Evolutionary conservation across 2,329 filamentous ascomycete species (phyloP).

Genomic region (Penicillium olsonii): DNA sequence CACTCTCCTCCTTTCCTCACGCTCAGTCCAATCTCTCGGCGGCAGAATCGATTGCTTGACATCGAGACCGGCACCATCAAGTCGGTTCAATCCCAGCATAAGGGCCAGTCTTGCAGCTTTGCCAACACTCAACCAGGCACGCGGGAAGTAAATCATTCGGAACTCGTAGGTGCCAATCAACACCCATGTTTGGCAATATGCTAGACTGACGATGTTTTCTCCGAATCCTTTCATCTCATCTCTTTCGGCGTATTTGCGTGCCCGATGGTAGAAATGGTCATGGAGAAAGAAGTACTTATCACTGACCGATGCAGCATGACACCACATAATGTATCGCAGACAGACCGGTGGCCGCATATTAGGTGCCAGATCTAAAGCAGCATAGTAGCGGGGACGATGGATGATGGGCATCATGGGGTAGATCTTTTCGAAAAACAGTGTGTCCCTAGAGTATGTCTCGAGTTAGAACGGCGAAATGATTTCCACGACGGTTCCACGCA

Average conservation of each 20-base stretch:
- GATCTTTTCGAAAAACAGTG: constrained; percentile 87
- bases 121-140: constrained; percentile 92
- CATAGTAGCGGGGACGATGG: constrained; percentile 82
- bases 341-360: constrained; percentile 82
- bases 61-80: constrained; percentile 80
- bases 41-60: constrained; percentile 89
- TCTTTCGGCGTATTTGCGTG: constrained; percentile 84
- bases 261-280: constrained; percentile 84
- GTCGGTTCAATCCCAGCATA: constrained; percentile 89
- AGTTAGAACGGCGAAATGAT: constrained; percentile 14
- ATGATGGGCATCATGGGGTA: constrained; percentile 86
- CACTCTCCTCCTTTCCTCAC: constrained; percentile 84
- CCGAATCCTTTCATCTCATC: constrained; percentile 93
- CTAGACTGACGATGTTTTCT: constrained; percentile 81
- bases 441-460: constrained; percentile 57
- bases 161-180: constrained; percentile 86
- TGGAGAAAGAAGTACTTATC: constrained; percentile 80
- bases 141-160: constrained; percentile 95
- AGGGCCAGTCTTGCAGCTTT: constrained; percentile 76
- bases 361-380: constrained; percentile 86
- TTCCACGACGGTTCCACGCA: background rate
- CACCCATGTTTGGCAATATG: constrained; percentile 82
- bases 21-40: constrained; percentile 89
- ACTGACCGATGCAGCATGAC: constrained; percentile 79
- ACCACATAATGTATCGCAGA: constrained; percentile 94